Percentiles rank a stretch among this genome's conserved stretches.
Evolutionary conservation across 805 yeast species (phyloP).

Genomic region (Debaryomyces prosopidis): DNA sequence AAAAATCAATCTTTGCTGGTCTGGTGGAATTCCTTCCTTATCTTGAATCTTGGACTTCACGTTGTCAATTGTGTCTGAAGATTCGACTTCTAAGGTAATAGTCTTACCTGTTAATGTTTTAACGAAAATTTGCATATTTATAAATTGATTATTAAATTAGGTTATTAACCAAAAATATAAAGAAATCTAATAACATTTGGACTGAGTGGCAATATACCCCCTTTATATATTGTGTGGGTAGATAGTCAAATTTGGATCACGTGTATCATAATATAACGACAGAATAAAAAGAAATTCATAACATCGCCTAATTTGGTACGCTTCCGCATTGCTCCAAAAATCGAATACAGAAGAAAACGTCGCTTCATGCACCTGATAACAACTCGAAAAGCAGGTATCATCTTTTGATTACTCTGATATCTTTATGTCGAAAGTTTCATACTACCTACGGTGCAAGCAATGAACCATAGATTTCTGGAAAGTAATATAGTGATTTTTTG

Average conservation of each 20-base stretch:
- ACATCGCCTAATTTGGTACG: background rate
- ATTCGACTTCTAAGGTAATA: constrained; percentile 98
- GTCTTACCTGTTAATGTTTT: constrained; percentile 99
- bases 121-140: constrained; percentile 93
- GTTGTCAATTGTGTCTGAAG: constrained; percentile 97
- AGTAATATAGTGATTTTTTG: too few species aligned
- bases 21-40: constrained; percentile 99
- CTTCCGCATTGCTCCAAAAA: background rate
- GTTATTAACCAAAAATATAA: constrained; percentile 1
- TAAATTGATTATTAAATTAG: constrained; percentile 30
- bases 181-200: background rate
- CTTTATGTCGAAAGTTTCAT: too few species aligned
- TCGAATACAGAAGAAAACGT: background rate
- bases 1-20: constrained; percentile 98
- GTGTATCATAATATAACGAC: constrained; percentile 1
- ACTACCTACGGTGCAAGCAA: too few species aligned
- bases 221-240: constrained; percentile 16
- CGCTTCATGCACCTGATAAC: background rate
- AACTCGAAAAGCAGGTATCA: too few species aligned
- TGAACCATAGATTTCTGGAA: too few species aligned
- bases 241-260: background rate
- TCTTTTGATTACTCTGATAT: too few species aligned
- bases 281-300: constrained; percentile 8
- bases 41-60: constrained; percentile 98
- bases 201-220: constrained; percentile 16